These are phyloP conservation scores for Colletotrichum tofieldiae DNA, from an alignment of 2,329 filamentous ascomycete genomes.

Conservation along the genomic window DNA sequence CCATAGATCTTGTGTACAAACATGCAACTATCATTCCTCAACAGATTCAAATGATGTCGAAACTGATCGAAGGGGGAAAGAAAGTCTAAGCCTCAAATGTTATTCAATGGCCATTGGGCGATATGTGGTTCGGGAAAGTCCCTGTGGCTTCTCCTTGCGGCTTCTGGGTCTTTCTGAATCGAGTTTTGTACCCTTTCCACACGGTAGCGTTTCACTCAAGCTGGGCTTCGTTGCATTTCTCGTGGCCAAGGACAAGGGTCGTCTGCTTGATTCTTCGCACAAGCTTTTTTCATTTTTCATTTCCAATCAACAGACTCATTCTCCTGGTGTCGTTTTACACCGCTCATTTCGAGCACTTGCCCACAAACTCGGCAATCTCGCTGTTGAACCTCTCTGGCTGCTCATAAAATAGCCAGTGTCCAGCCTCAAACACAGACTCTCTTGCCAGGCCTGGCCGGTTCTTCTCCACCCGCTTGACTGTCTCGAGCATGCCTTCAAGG, in stretches of 20 bases:
- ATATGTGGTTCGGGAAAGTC: neutral
- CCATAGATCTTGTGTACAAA: too few species aligned
- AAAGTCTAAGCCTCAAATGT: too few species aligned
- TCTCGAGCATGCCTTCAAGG: constrained; percentile 56
- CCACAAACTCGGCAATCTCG: constrained; percentile 47
- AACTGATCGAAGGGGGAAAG: too few species aligned
- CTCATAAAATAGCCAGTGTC: constrained; percentile 61
- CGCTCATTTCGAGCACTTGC: constrained; percentile 11
- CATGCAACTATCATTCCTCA: neutral
- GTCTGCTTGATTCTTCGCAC: neutral
- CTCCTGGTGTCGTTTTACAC: neutral
- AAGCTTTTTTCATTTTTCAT: neutral
- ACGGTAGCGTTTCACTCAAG: neutral
- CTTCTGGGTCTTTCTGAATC: neutral
- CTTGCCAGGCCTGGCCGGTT: constrained; percentile 46
- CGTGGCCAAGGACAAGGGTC: neutral
- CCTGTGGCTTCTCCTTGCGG: neutral
- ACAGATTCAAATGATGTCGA: too few species aligned
- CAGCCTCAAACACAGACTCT: constrained; percentile 53
- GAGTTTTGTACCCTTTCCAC: neutral
- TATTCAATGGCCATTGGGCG: too few species aligned
- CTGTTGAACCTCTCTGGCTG: constrained; percentile 55
- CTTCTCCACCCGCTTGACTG: constrained; percentile 49
- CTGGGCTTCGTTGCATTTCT: neutral
- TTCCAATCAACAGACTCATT: neutral